Evolutionary conservation across 179 eudicot species (phyloP).

Genomic region (Vitellaria paradoxa): DNA sequence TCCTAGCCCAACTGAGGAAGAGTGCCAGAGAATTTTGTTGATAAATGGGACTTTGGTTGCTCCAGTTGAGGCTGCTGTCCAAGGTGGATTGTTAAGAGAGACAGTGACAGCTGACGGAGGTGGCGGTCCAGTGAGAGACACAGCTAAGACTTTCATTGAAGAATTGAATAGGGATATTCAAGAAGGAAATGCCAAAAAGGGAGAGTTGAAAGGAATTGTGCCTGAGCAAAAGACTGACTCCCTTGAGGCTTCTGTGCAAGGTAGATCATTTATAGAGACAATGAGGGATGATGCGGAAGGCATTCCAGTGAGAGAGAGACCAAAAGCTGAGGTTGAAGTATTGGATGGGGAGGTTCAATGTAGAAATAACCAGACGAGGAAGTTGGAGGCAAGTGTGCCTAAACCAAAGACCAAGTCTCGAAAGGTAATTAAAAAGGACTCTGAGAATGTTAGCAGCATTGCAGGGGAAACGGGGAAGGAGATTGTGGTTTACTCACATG

Average conservation of each 20-base stretch:
- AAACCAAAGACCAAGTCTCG: neutral
- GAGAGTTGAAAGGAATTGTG: conserved; percentile 2
- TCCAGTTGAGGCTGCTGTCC: neutral
- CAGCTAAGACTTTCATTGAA: conserved; percentile 3
- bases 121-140: neutral
- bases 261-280: neutral
- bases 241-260: neutral
- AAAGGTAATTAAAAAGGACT: neutral
- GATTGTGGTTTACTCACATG: conserved; percentile 25
- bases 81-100: neutral
- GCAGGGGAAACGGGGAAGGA: conserved; percentile 24
- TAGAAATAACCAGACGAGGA: conserved; percentile 12
- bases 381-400: conserved; percentile 16
- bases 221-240: neutral
- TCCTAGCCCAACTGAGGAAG: conserved; percentile 20
- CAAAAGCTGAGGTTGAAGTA: neutral
- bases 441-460: conserved; percentile 10
- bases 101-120: neutral
- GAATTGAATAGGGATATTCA: neutral
- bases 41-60: conserved; percentile 6
- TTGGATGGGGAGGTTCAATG: conserved; percentile 8
- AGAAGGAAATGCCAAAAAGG: neutral
- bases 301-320: neutral
- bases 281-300: neutral
- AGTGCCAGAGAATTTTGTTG: conserved; percentile 6